A percentile compares a stretch with the other conserved stretches of the same genome.
Conservation (phyloP, 495 filamentous ascomycete genomes). For the Talaromyces stipitatus region DNA sequence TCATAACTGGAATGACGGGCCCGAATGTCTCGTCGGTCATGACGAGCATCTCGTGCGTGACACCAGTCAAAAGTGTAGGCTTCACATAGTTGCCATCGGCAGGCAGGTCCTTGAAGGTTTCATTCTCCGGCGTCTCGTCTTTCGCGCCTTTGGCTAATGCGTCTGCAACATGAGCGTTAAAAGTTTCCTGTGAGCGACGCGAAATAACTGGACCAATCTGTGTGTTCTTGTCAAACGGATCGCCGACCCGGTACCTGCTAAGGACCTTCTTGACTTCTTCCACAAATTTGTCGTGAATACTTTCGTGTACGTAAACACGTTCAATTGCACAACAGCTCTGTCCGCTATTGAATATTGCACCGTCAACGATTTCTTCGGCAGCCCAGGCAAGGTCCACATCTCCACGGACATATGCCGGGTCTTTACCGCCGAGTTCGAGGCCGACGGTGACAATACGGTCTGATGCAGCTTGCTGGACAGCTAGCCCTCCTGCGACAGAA, state of each 20-base stretch:
- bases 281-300: slow-evolving; percentile 75
- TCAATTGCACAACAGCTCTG: slow-evolving; percentile 95
- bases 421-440: slow-evolving; percentile 87
- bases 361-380: slow-evolving; percentile 87
- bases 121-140: slow-evolving; percentile 74
- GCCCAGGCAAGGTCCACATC: slow-evolving; percentile 88
- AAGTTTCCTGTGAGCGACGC: slow-evolving; percentile 61
- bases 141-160: slow-evolving; percentile 77
- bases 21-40: slow-evolving; percentile 98
- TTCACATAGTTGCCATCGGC: slow-evolving; percentile 74
- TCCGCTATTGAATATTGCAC: slow-evolving; percentile 92
- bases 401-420: slow-evolving; percentile 78
- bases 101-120: slow-evolving; percentile 60
- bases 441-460: slow-evolving; percentile 76
- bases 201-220: slow-evolving; percentile 89
- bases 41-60: slow-evolving; percentile 76
- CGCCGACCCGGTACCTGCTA: slow-evolving; percentile 79
- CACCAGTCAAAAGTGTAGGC: slow-evolving; percentile 74
- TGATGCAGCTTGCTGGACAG: slow-evolving; percentile 75
- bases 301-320: slow-evolving; percentile 83
- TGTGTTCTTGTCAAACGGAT: slow-evolving; percentile 70
- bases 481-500: slow-evolving; percentile 79
- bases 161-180: slow-evolving; percentile 73
- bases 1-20: slow-evolving; percentile 90
- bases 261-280: slow-evolving; percentile 71